Evolutionary conservation across 305 asterid genomes (phyloP).

Genomic region (Lippia alba): DNA sequence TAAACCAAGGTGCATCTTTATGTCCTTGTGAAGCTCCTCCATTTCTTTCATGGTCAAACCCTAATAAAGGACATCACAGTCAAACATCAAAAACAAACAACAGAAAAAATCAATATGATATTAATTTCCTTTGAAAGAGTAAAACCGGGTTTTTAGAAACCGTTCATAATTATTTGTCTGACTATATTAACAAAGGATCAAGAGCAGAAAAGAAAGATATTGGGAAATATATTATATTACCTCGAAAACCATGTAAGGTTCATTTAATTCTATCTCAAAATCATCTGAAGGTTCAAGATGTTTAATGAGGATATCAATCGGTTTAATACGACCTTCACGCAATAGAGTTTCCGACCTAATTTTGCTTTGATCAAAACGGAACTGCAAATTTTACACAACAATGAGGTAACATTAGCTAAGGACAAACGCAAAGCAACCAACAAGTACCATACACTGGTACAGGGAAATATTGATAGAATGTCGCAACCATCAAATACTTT

Average conservation of each 20-base stretch:
- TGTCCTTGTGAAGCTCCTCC: conserved; percentile 91
- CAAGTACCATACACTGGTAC: conserved; percentile 4
- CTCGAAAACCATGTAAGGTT: conserved; percentile 83
- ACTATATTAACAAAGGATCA: conserved; percentile 18
- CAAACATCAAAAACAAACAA: conserved; percentile 35
- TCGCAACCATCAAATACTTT: conserved; percentile 22
- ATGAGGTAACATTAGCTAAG: conserved; percentile 24
- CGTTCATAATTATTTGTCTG: conserved; percentile 1
- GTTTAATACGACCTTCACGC: conserved; percentile 90
- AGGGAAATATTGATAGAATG: conserved; percentile 26
- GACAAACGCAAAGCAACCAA: conserved; percentile 8
- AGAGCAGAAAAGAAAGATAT: not conserved
- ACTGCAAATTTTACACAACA: conserved; percentile 49
- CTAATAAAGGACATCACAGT: conserved; percentile 40
- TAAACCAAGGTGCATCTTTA: conserved; percentile 83
- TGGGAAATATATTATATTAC: conserved; percentile 40
- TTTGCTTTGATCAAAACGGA: conserved; percentile 94
- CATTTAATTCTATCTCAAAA: conserved; percentile 72
- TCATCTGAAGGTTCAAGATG: conserved; percentile 84
- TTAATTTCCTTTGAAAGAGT: not conserved
- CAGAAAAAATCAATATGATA: conserved; percentile 17
- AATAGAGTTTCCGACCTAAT: conserved; percentile 82
- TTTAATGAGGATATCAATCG: conserved; percentile 81
- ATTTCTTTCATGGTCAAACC: conserved; percentile 79
- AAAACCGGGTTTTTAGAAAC: conserved; percentile 9